phyloP scores from a whole-genome alignment of 1,284 basidiomycete species.

The Ustanciosporium gigantosporum region DNA sequence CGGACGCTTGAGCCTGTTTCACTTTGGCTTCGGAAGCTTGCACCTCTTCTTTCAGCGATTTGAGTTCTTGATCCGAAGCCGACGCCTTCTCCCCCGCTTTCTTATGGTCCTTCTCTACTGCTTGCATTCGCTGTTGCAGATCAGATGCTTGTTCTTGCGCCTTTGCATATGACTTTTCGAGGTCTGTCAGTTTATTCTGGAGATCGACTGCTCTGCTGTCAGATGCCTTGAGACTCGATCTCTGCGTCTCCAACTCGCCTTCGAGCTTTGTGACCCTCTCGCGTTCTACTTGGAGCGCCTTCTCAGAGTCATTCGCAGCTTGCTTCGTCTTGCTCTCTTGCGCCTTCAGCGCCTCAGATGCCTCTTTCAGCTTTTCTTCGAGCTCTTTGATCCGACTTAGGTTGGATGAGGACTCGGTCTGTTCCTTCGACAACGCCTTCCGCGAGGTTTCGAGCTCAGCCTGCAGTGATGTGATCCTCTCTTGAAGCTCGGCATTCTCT shows the following conservation, averaged over 20 bases:
- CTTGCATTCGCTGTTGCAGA: not conserved
- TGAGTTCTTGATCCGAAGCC: conserved; percentile 2
- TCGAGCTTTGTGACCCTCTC: not conserved
- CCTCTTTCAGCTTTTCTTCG: not conserved
- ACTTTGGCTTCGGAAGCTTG: not conserved
- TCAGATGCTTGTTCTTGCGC: not conserved
- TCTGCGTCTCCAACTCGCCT: not conserved
- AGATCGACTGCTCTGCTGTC: too few species aligned
- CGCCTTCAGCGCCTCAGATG: not conserved
- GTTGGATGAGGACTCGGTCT: not conserved
- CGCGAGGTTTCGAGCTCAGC: not conserved
- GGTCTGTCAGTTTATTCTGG: too few species aligned
- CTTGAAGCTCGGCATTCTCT: not conserved
- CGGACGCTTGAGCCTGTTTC: not conserved
- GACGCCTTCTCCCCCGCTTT: not conserved
- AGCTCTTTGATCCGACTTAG: not conserved
- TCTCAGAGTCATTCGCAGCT: not conserved
- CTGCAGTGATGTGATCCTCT: not conserved
- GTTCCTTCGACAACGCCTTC: not conserved
- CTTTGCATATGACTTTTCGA: not conserved
- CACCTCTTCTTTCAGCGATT: conserved; percentile 1
- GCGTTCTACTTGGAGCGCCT: not conserved
- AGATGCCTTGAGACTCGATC: too few species aligned
- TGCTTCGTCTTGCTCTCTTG: not conserved
- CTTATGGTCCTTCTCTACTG: not conserved